Conservation (phyloP, 2,329 filamentous ascomycete genomes). For the Setomelanomma holmii region DNA sequence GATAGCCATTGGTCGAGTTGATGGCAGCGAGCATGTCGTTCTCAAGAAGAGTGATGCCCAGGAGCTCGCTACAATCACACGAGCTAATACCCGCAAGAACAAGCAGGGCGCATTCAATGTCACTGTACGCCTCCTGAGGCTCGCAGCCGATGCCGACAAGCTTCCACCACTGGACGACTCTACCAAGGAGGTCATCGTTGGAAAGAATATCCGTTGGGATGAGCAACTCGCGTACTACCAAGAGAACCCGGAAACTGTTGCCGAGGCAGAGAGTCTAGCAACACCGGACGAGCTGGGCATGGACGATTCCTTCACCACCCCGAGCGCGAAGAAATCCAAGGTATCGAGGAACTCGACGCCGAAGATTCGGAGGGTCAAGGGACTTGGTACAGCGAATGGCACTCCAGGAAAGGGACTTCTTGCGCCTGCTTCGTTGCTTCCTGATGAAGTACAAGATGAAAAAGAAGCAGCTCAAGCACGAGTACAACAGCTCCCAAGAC, state of each 20-base stretch:
- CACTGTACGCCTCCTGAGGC: constrained; percentile 51
- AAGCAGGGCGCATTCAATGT: constrained; percentile 56
- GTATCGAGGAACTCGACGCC: constrained; percentile 37
- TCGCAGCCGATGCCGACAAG: constrained; percentile 42
- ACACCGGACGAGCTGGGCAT: constrained; percentile 43
- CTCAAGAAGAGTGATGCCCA: constrained; percentile 59
- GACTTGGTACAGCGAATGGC: constrained; percentile 46
- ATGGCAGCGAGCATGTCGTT: constrained; percentile 51
- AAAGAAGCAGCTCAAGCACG: constrained; percentile 19
- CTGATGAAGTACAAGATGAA: constrained; percentile 34
- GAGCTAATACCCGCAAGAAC: constrained; percentile 59
- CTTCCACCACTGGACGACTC: constrained; percentile 20
- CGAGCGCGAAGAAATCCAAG: constrained; percentile 35
- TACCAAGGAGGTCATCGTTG: constrained; percentile 25
- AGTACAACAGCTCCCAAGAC: constrained; percentile 22
- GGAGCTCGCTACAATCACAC: constrained; percentile 54
- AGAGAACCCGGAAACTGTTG: constrained; percentile 44
- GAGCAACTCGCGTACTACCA: constrained; percentile 56
- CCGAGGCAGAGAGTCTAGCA: constrained; percentile 39
- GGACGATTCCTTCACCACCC: constrained; percentile 16
- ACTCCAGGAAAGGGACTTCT: constrained; percentile 48
- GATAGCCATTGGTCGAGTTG: constrained; percentile 54
- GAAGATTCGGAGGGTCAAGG: constrained; percentile 38
- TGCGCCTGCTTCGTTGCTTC: constrained; percentile 36
- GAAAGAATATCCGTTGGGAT: constrained; percentile 55